These are phyloP conservation scores for Crataegus laevigata DNA, from an alignment of 306 rosid genomes.

Conservation along the genomic window DNA sequence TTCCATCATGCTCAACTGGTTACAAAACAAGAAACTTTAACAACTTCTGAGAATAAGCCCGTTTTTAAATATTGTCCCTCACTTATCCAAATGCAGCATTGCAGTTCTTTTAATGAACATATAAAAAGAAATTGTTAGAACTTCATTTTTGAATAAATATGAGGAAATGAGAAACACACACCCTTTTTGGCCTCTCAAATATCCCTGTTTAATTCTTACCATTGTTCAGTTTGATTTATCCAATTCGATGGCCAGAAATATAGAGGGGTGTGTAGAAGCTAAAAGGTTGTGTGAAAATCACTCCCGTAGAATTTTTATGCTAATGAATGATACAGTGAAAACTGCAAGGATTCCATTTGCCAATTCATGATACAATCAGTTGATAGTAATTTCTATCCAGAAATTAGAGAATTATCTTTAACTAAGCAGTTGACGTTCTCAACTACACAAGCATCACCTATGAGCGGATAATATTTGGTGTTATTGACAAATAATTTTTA, in stretches of 20 bases:
- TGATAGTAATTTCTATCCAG: no score
- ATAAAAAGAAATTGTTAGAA: neutral
- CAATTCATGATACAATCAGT: neutral
- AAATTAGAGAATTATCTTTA: no score
- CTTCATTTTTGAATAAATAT: neutral
- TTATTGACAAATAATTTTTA: neutral
- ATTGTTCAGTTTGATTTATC: neutral
- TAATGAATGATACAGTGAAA: no score
- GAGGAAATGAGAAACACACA: neutral
- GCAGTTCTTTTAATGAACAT: neutral
- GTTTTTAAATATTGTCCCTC: neutral
- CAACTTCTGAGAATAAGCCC: neutral
- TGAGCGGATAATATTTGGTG: neutral
- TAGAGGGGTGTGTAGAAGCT: neutral
- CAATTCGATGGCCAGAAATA: neutral
- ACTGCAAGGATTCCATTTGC: neutral
- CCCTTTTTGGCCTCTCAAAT: neutral
- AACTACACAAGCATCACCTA: neutral
- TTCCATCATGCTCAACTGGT: neutral
- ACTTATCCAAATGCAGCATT: neutral
- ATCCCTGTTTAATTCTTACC: neutral
- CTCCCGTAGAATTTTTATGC: no score
- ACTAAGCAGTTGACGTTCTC: neutral
- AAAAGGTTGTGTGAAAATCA: no score
- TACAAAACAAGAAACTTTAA: neutral